A percentile compares a stretch with the other conserved stretches of the same genome.
These are phyloP conservation scores for Colletotrichum nymphaeae DNA, from an alignment of 2,329 filamentous ascomycete species.

Conservation along the genomic window DNA sequence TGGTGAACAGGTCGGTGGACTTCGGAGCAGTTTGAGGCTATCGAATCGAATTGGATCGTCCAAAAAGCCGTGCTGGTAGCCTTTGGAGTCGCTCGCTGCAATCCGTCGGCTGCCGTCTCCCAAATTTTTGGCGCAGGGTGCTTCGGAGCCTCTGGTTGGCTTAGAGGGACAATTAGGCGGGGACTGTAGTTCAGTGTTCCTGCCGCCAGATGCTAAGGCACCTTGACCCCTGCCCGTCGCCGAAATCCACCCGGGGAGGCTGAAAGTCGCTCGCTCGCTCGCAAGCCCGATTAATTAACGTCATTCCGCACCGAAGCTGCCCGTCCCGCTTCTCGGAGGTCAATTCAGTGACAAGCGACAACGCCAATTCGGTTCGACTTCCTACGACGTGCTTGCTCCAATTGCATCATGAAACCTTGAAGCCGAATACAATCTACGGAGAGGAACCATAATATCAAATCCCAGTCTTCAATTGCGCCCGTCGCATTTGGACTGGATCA, in stretches of 20 bases:
- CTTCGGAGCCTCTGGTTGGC: constrained; percentile 20
- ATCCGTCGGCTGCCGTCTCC: constrained; percentile 1
- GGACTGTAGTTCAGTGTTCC: not conserved
- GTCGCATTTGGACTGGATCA: constrained; percentile 6
- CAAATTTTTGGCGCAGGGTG: constrained; percentile 31
- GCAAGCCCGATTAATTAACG: constrained; percentile 28
- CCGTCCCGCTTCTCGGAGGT: constrained; percentile 26
- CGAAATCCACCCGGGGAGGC: constrained; percentile 33
- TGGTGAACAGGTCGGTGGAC: constrained; percentile 23
- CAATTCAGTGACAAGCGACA: not conserved
- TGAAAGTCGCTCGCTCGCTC: constrained; percentile 29
- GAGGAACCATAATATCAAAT: not conserved
- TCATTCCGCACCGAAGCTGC: constrained; percentile 30
- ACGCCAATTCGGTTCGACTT: constrained; percentile 15
- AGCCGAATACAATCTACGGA: not conserved
- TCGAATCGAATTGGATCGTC: not conserved
- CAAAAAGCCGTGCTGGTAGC: not conserved
- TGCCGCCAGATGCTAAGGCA: not conserved
- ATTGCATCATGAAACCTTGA: constrained; percentile 34
- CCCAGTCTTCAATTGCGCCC: constrained; percentile 16
- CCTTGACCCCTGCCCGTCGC: constrained; percentile 22
- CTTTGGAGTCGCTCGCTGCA: not conserved
- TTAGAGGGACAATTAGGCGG: not conserved
- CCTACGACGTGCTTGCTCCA: constrained; percentile 7
- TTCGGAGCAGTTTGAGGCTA: constrained; percentile 30